Evolutionary conservation across 2,329 filamentous ascomycete genomes (phyloP).

Genomic region (Magnaporthales sp.): DNA sequence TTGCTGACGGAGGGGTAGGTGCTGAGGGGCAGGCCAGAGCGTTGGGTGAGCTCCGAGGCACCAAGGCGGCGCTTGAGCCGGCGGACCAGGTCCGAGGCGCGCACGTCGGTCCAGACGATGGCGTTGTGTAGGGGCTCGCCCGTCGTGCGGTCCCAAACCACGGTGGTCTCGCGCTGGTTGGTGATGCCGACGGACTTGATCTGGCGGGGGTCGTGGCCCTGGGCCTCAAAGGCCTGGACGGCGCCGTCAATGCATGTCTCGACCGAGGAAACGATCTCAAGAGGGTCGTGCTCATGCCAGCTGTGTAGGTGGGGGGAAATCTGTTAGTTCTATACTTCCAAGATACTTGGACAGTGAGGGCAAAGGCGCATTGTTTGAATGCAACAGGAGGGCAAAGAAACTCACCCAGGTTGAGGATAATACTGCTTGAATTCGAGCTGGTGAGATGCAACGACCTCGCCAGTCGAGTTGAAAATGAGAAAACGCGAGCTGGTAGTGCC

Average conservation of each 20-base stretch:
- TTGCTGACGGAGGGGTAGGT: slow-evolving; percentile 77
- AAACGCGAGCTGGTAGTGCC: slow-evolving; percentile 73
- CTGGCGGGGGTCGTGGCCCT: slow-evolving; percentile 53
- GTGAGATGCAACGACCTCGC: slow-evolving; percentile 62
- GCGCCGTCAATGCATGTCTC: slow-evolving; percentile 69
- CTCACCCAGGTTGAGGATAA: slow-evolving; percentile 67
- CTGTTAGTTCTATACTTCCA: not conserved
- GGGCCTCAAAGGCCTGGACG: slow-evolving; percentile 56
- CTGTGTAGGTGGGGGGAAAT: slow-evolving; percentile 28
- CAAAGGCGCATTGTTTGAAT: not conserved
- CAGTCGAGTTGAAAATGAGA: slow-evolving; percentile 65
- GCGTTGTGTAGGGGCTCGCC: slow-evolving; percentile 73
- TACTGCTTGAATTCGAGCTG: slow-evolving; percentile 69
- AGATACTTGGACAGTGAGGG: not conserved
- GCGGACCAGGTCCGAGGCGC: slow-evolving; percentile 62
- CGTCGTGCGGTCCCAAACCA: slow-evolving; percentile 71
- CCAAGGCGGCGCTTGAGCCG: slow-evolving; percentile 60
- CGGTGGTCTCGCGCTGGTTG: slow-evolving; percentile 75
- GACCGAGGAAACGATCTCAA: slow-evolving; percentile 64
- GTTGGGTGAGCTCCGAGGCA: slow-evolving; percentile 54
- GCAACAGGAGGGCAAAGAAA: not conserved
- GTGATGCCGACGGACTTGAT: slow-evolving; percentile 74
- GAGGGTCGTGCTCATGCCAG: slow-evolving; percentile 79
- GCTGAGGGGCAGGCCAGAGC: slow-evolving; percentile 71
- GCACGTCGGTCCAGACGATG: slow-evolving; percentile 81